Conservation (phyloP, 192 early-diverging fungal genomes). For the Coemansia erecta region DNA sequence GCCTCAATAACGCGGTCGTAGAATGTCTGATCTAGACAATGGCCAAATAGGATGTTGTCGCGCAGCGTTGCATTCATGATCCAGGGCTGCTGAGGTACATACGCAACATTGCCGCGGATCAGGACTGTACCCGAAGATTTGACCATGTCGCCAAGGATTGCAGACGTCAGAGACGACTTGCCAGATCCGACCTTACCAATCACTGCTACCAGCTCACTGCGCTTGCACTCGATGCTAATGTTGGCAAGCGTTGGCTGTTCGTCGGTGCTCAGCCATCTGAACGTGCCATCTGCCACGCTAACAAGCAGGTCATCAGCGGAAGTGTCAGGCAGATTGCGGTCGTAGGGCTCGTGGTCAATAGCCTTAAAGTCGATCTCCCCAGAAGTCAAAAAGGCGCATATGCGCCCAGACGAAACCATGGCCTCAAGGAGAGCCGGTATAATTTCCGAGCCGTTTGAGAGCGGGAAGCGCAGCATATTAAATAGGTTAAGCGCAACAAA, state of each 20-base stretch:
- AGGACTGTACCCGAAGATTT: constrained; percentile 27
- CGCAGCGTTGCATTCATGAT: constrained; percentile 70
- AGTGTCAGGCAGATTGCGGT: constrained; percentile 28
- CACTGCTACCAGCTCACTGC: constrained; percentile 60
- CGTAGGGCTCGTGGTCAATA: constrained; percentile 35
- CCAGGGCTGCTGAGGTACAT: constrained; percentile 65
- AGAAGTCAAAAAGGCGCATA: constrained; percentile 29
- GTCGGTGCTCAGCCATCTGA: constrained; percentile 57
- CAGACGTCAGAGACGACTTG: constrained; percentile 64
- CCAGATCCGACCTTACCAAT: constrained; percentile 65
- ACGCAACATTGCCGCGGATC: constrained; percentile 48
- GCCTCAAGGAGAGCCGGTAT: constrained; percentile 37
- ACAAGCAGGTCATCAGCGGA: constrained; percentile 28
- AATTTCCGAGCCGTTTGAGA: constrained; percentile 26
- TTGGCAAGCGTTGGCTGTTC: constrained; percentile 29
- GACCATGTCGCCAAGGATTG: constrained; percentile 59
- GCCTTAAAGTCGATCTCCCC: constrained; percentile 42
- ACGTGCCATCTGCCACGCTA: constrained; percentile 30
- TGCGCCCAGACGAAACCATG: constrained; percentile 35
- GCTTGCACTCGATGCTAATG: constrained; percentile 43
- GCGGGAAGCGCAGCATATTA: constrained; percentile 47
- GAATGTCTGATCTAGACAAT: constrained; percentile 49
- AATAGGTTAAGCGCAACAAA: constrained; percentile 51
- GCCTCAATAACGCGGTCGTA: constrained; percentile 59
- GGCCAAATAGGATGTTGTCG: constrained; percentile 68